Evolutionary conservation across 139 green algal species (phyloP).

Genomic region (Tetraselmis striata): DNA sequence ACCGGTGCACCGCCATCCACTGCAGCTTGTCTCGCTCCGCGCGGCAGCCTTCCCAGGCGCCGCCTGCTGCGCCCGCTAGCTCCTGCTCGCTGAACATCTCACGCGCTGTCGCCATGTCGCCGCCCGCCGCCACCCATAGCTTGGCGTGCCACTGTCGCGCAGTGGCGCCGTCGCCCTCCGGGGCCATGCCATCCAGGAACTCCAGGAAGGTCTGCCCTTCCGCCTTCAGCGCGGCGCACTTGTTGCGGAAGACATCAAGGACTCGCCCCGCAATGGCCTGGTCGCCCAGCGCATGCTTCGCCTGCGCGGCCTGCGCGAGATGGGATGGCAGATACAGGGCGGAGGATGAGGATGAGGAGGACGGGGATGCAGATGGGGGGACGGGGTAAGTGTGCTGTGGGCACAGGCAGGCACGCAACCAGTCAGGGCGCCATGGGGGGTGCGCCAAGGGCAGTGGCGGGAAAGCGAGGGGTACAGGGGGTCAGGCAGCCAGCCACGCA

Average conservation of each 20-base stretch:
- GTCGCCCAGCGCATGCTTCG: not conserved
- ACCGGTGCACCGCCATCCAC: not conserved
- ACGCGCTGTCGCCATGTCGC: not conserved
- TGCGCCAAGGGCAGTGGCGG: too few species aligned
- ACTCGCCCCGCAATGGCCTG: not conserved
- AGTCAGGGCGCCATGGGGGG: too few species aligned
- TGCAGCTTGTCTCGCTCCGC: not conserved
- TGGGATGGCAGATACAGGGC: too few species aligned
- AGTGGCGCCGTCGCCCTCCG: not conserved
- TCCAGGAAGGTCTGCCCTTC: not conserved
- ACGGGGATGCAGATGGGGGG: too few species aligned
- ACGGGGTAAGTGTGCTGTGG: too few species aligned
- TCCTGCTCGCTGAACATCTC: not conserved
- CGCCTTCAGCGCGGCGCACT: not conserved
- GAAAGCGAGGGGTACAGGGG: too few species aligned
- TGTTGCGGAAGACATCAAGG: not conserved
- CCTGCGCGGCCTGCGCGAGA: not conserved
- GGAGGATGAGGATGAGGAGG: too few species aligned
- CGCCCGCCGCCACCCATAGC: not conserved
- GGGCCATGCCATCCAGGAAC: not conserved
- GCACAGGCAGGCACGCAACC: too few species aligned
- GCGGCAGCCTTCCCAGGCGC: not conserved
- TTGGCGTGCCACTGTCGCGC: not conserved
- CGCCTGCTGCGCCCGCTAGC: not conserved
- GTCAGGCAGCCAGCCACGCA: too few species aligned